Percentiles rank a stretch among this genome's conserved stretches.
Conservation (phyloP, 2,329 filamentous ascomycete genomes). For the Penicillium sp. region DNA sequence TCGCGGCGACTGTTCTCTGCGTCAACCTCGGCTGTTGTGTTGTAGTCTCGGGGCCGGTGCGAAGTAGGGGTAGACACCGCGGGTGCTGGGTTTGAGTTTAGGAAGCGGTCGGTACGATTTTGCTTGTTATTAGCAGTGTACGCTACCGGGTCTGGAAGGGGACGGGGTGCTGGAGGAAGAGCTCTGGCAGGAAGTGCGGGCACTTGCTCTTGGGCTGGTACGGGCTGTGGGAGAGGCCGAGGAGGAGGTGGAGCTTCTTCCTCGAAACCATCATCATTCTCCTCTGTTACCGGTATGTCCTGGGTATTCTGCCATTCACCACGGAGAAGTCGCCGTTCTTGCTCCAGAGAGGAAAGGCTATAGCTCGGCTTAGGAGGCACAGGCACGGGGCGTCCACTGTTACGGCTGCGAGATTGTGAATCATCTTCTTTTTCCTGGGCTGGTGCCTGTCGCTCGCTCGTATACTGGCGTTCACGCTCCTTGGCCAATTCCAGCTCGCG, state of each 20-base stretch:
- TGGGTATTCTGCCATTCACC: conserved; percentile 55
- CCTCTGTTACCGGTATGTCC: conserved; percentile 19
- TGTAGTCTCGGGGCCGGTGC: conserved; percentile 48
- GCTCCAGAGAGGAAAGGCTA: conserved; percentile 59
- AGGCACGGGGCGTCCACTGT: conserved; percentile 33
- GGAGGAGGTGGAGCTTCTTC: conserved; percentile 25
- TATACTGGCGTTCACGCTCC: conserved; percentile 65
- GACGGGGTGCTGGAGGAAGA: conserved; percentile 34
- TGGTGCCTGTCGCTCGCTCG: conserved; percentile 58
- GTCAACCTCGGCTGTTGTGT: conserved; percentile 56
- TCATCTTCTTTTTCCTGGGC: conserved; percentile 19
- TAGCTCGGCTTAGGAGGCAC: conserved; percentile 46
- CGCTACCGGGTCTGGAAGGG: conserved; percentile 50
- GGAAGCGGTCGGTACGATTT: conserved; percentile 57
- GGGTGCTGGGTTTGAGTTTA: conserved; percentile 56
- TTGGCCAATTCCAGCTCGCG: conserved; percentile 67
- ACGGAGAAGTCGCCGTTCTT: conserved; percentile 61
- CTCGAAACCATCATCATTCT: conserved; percentile 5
- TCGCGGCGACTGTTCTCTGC: conserved; percentile 56
- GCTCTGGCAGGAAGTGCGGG: conserved; percentile 15
- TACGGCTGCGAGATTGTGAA: conserved; percentile 28
- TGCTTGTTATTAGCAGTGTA: conserved; percentile 31
- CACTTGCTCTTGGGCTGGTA: conserved; percentile 14
- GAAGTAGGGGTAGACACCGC: conserved; percentile 35
- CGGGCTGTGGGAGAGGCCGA: conserved; percentile 33